Base-by-base conservation (phyloP, 176 grass and related monocot genomes). In the Juncus inflexus region DNA sequence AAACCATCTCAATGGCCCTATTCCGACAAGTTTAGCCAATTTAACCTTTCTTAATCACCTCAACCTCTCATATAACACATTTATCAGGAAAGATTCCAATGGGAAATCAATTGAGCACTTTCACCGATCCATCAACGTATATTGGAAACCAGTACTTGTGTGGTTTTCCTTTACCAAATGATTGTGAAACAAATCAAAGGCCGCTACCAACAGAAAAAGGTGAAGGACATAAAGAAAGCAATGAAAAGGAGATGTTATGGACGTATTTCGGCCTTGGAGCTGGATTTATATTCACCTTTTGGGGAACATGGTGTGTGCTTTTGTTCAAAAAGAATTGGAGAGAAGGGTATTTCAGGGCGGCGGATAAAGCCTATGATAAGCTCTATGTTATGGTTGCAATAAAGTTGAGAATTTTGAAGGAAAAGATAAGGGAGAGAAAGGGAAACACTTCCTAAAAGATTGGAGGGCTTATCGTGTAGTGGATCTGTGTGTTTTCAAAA, bases 321-420 rank as follows among this genome's bases (percentile, higher is more conserved):
- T 59, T 79, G 40, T 50, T 65, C 12, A 79, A 66, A 15, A 43
- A 45, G 40, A 62, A 43, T 42, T 79, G 68, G 68, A 79, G 67
- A 73, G 41, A 12, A 4, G 11, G 36, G 47, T 79, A 54, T 56
- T 79, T 79, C 67, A 3, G 53, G 19, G 37, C 16, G n/a, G 64
- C 16, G 13, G 77, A 80, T 64, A 49, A 41, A 38, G 43, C 64
- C 39, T 74, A 66, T 72, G 69, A 80, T 59, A 3, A 57, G 61
- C 42, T 66, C 12, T 74, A 66, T 60, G 77, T 74, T 49, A 12
- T 59, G 14, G 41, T 74, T 13, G 61, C 61, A 58, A 19, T 70
- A 16, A 58, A 58, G 12, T 51, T 40, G 7, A 70, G 52, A 6
- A 70, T 11, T 37, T 57, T 57, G 37, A 70, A 70, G 4, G 67